Evolutionary conservation across 2,329 filamentous ascomycete genomes (phyloP).

Genomic region (Sporothrix schenckii): DNA sequence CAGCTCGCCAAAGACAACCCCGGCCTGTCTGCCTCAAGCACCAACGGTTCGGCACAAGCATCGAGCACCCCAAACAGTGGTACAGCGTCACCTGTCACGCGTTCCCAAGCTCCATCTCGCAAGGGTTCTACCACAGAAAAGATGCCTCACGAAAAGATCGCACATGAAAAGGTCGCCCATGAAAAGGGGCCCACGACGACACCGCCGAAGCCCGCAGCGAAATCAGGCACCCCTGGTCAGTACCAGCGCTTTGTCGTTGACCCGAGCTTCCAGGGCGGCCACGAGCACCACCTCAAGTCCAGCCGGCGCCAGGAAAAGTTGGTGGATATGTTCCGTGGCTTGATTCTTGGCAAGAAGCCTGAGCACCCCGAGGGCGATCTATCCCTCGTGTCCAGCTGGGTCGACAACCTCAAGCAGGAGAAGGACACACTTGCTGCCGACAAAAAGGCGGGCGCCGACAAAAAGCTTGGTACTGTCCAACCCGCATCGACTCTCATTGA

Average conservation of each 20-base stretch:
- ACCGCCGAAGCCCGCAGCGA: conserved; percentile 44
- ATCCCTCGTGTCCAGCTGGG: conserved; percentile 93
- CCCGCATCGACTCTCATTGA: conserved; percentile 72
- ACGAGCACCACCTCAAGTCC: conserved; percentile 86
- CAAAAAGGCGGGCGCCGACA: conserved; percentile 48
- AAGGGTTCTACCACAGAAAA: conserved; percentile 53
- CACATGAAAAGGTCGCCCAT: conserved; percentile 44
- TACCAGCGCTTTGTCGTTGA: conserved; percentile 56
- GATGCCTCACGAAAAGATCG: conserved; percentile 37
- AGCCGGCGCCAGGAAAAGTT: conserved; percentile 93
- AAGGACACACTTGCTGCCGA: conserved; percentile 76
- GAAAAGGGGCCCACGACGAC: conserved; percentile 39
- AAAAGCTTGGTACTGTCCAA: conserved; percentile 20
- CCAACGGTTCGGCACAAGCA: conserved; percentile 39
- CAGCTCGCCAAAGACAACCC: conserved; percentile 40
- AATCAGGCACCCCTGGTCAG: conserved; percentile 40
- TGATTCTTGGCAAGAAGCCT: conserved; percentile 77
- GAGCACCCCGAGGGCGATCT: conserved; percentile 78
- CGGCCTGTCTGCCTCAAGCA: conserved; percentile 33
- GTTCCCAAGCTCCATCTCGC: conserved; percentile 47
- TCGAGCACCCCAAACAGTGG: conserved; percentile 36
- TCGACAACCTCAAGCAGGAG: conserved; percentile 87
- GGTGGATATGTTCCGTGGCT: conserved; percentile 83
- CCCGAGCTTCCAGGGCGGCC: conserved; percentile 64
- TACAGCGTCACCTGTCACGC: conserved; percentile 44